These are phyloP conservation scores for Antitrichia curtipendula DNA, from an alignment of 225 moss, liverwort and hornwort genomes.

Conservation along the genomic window DNA sequence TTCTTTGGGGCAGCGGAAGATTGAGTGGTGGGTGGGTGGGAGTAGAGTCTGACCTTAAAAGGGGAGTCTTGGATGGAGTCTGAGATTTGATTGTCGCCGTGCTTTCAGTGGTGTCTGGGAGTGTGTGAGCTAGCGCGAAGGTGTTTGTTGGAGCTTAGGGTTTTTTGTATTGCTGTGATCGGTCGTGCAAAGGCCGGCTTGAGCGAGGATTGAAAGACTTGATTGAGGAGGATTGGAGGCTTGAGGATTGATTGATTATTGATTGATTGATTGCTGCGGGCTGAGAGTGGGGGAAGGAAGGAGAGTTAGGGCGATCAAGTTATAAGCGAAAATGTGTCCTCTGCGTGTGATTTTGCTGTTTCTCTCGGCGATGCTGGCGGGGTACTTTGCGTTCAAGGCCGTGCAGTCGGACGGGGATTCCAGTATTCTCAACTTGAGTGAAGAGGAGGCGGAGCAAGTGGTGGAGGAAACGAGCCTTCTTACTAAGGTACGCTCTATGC, in stretches of 20 bases:
- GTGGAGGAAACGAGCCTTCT: not conserved
- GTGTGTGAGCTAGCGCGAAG: not conserved
- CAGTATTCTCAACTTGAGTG: not conserved
- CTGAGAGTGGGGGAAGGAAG: not conserved
- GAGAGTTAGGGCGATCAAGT: not conserved
- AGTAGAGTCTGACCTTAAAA: not conserved
- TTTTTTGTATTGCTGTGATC: not conserved
- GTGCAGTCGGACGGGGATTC: constrained; percentile 1
- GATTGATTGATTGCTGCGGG: not conserved
- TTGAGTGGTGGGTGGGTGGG: not conserved
- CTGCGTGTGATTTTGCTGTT: constrained; percentile 36
- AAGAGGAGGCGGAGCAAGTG: constrained; percentile 13
- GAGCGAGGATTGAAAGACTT: not conserved
- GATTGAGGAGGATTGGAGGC: not conserved
- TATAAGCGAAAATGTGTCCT: constrained; percentile 35
- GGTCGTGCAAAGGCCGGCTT: not conserved
- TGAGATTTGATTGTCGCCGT: not conserved
- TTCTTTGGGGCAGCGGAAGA: too few relatives aligned
- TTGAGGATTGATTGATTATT: not conserved
- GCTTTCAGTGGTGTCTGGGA: not conserved
- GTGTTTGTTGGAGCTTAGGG: not conserved
- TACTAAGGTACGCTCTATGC: not conserved
- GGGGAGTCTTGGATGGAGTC: not conserved
- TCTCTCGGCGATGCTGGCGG: constrained; percentile 39
- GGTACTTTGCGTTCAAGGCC: constrained; percentile 37